Conservation (phyloP, 495 filamentous ascomycete species). For the Annulohypoxylon stygium region DNA sequence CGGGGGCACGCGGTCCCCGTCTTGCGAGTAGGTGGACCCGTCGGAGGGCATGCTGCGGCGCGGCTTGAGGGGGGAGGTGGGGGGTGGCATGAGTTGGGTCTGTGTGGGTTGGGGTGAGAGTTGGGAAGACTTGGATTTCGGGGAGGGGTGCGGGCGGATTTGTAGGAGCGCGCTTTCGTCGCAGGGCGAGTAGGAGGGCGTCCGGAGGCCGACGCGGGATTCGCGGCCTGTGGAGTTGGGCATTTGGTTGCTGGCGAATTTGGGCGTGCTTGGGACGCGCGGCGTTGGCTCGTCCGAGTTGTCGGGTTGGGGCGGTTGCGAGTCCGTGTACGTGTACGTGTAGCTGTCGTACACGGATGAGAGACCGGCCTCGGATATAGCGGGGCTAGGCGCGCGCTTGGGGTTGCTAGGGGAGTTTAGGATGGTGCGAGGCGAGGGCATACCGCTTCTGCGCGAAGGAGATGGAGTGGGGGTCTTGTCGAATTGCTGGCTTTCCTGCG, state of each 20-base stretch:
- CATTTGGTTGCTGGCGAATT: neutral
- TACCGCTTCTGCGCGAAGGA: constrained; percentile 18
- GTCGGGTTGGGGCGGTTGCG: neutral
- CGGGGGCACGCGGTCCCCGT: constrained; percentile 44
- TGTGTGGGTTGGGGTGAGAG: neutral
- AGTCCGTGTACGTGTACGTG: constrained; percentile 27
- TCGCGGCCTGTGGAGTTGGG: neutral
- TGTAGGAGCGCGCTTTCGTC: neutral
- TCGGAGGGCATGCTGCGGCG: constrained; percentile 41
- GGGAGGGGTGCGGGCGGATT: neutral
- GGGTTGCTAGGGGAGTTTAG: constrained; percentile 33
- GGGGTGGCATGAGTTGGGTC: neutral
- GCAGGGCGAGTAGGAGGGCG: constrained; percentile 17
- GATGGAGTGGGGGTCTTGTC: constrained; percentile 44
- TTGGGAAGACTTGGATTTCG: neutral
- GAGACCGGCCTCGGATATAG: constrained; percentile 45
- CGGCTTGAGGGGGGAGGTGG: constrained; percentile 1
- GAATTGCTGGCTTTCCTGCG: neutral
- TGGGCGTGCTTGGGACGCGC: neutral
- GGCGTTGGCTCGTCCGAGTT: neutral
- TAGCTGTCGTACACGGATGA: constrained; percentile 53
- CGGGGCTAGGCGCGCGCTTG: constrained; percentile 42
- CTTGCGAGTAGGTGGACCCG: constrained; percentile 49
- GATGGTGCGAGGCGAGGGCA: constrained; percentile 40
- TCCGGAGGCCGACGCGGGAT: constrained; percentile 29